Base-by-base conservation (phyloP, 371 early-diverging fungal species). In the Homolaphlyctis polyrhiza region DNA sequence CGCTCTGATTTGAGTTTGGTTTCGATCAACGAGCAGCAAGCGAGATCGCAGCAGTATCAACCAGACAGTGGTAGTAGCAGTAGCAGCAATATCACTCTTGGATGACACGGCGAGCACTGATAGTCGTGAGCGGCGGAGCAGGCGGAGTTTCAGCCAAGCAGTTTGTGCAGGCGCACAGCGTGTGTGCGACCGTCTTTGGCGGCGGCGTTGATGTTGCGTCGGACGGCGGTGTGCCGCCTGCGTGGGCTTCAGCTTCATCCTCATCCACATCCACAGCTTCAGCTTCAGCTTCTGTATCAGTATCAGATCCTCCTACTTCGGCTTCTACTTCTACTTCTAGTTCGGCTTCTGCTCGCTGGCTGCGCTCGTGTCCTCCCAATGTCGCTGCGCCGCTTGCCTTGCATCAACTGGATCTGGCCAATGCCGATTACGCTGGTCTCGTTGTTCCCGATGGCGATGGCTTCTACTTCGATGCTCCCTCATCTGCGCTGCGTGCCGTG, bases 401-500 rank as follows among this genome's bases (percentile, higher is more conserved):
- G 5, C n/a, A 34, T 6, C 4, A 3, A 11, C 25, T 66, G 8
- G 48, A 63, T 54, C 25, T 33, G 28, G 34, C 18, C 3, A n/a
- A 4, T 16, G 50, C 62, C 13, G 33, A 35, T 18, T 66, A 49
- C 32, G 28, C 50, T 4, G 66, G 66, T 28, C 33, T 66, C n/a
- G 66, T 66, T 18, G 58, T 66, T 4, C 66, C 66, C 18, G 62
- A 62, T 32, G 58, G 43, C 32, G 33, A 51, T 21, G 66, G 62
- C 1, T 62, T 50, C 43, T 49, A 50, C 18, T 29, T 35, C 30
- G 61, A 60, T n/a, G 32, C 50, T 2, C 51, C n/a, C 13, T 33
- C 34, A 29, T 3, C 23, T 8, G 39, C n/a, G 11, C 11, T 60
- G 16, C 48, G 49, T n/a, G 14, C 28, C 4, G 51, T 66, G 18